A percentile compares a stretch with the other conserved stretches of the same genome.
Conservation (phyloP, 768 basidiomycete species). For the Tulasnella calospora region DNA sequence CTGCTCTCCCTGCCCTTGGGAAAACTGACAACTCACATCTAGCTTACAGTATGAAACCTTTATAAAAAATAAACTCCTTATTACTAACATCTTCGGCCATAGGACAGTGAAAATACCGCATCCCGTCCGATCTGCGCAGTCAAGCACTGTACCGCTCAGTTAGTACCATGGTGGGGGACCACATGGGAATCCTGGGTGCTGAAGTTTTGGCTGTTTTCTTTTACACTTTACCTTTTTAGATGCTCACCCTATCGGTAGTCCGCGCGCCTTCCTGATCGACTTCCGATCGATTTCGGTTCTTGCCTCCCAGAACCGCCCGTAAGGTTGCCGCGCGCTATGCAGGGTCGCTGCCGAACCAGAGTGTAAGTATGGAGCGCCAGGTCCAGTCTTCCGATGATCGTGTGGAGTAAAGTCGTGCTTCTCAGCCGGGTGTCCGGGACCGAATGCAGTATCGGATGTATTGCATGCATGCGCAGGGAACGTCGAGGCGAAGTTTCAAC, state of each 20-base stretch:
- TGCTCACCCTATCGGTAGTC: not conserved
- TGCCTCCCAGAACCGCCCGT: not conserved
- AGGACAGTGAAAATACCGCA: not conserved
- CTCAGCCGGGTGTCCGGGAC: no score
- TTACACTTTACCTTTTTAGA: not conserved
- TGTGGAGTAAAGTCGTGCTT: no score
- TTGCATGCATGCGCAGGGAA: no score
- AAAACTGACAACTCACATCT: no score
- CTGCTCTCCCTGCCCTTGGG: no score
- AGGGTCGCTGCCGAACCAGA: not conserved
- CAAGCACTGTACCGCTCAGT: not conserved
- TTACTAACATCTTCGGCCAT: not conserved
- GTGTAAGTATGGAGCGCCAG: no score
- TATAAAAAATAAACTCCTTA: no score
- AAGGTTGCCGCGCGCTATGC: not conserved
- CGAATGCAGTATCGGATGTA: no score
- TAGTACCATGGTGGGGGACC: not conserved
- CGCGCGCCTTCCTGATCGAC: not conserved
- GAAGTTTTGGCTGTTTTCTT: not conserved
- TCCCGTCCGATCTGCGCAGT: not conserved
- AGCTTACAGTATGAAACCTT: no score
- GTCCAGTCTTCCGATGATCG: no score
- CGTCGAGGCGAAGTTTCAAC: no score
- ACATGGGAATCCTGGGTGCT: not conserved
- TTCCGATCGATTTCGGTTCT: not conserved